These are phyloP conservation scores for Aspergillus versicolor DNA, from an alignment of 2,329 filamentous ascomycete genomes.

Conservation along the genomic window DNA sequence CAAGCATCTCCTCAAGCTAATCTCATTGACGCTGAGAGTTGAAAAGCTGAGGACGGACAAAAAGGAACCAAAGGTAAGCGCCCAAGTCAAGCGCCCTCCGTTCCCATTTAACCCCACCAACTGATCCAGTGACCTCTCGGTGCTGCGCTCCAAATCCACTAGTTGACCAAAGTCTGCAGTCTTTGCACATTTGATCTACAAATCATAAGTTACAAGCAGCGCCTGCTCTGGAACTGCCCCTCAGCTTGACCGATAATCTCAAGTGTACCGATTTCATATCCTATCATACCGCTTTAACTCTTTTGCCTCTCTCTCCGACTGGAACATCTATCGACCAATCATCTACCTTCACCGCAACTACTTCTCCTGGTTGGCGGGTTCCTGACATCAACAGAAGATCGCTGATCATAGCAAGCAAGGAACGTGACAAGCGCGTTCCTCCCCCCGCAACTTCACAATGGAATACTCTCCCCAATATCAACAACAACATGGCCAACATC, in stretches of 20 bases:
- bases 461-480: slow-evolving; percentile 74
- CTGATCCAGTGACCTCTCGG: slow-evolving; percentile 43
- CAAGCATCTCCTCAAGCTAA: slow-evolving; percentile 18
- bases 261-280: slow-evolving; percentile 21
- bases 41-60: slow-evolving; percentile 17
- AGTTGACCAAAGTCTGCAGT: slow-evolving; percentile 41
- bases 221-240: slow-evolving; percentile 24
- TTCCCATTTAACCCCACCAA: slow-evolving; percentile 24
- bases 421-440: slow-evolving; percentile 25
- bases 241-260: slow-evolving; percentile 28
- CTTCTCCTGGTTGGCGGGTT: slow-evolving; percentile 20
- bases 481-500: slow-evolving; percentile 61
- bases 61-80: slow-evolving; percentile 34
- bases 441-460: slow-evolving; percentile 55
- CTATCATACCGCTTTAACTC: slow-evolving; percentile 20
- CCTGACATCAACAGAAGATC: slow-evolving; percentile 16
- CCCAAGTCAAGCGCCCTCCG: slow-evolving; percentile 22
- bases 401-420: slow-evolving; percentile 21
- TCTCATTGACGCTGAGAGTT: slow-evolving; percentile 15
- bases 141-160: slow-evolving; percentile 46
- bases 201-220: slow-evolving; percentile 39
- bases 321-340: slow-evolving; percentile 20
- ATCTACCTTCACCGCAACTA: slow-evolving; percentile 16
- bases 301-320: slow-evolving; percentile 15
- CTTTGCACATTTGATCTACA: slow-evolving; percentile 35